A percentile compares a stretch with the other conserved stretches of the same genome.
These are phyloP conservation scores for Martensiomyces pterosporus DNA, from an alignment of 192 early-diverging fungal species.

Conservation along the genomic window DNA sequence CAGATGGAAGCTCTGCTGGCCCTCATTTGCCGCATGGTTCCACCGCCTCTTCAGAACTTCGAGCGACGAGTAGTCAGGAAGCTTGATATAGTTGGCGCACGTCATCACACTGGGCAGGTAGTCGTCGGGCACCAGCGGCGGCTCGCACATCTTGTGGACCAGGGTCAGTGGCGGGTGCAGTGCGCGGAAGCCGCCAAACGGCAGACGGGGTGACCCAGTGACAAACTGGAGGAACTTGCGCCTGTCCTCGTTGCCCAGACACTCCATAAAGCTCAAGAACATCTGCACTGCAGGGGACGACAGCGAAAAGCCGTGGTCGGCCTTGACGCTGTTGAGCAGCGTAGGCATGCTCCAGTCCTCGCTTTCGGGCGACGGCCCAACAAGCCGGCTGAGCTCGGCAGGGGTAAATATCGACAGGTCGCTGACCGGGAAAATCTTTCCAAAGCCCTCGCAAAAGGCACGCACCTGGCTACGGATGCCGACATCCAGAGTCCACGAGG, in stretches of 20 bases:
- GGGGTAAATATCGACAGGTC: slow-evolving; percentile 67
- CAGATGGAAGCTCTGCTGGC: slow-evolving; percentile 73
- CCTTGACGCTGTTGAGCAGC: slow-evolving; percentile 67
- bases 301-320: slow-evolving; percentile 79
- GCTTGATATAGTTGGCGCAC: slow-evolving; percentile 90
- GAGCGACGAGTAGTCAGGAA: slow-evolving; percentile 75
- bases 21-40: slow-evolving; percentile 72
- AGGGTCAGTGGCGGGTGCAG: slow-evolving; percentile 82
- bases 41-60: slow-evolving; percentile 64
- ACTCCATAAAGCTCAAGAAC: slow-evolving; percentile 66
- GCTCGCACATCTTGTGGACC: slow-evolving; percentile 70
- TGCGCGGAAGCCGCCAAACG: slow-evolving; percentile 83
- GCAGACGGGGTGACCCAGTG: slow-evolving; percentile 84
- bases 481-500: slow-evolving; percentile 58
- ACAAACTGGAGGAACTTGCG: slow-evolving; percentile 82
- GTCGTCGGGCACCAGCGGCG: slow-evolving; percentile 64
- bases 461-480: slow-evolving; percentile 67
- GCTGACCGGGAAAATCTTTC: slow-evolving; percentile 68
- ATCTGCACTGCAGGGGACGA: slow-evolving; percentile 64
- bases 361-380: slow-evolving; percentile 56
- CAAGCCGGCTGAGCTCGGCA: slow-evolving; percentile 65
- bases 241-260: slow-evolving; percentile 56
- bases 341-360: slow-evolving; percentile 77
- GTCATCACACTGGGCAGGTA: slow-evolving; percentile 96
- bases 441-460: slow-evolving; percentile 81